Conservation (phyloP, 352 stramenopile genomes). For the Pythium oligandrum region DNA sequence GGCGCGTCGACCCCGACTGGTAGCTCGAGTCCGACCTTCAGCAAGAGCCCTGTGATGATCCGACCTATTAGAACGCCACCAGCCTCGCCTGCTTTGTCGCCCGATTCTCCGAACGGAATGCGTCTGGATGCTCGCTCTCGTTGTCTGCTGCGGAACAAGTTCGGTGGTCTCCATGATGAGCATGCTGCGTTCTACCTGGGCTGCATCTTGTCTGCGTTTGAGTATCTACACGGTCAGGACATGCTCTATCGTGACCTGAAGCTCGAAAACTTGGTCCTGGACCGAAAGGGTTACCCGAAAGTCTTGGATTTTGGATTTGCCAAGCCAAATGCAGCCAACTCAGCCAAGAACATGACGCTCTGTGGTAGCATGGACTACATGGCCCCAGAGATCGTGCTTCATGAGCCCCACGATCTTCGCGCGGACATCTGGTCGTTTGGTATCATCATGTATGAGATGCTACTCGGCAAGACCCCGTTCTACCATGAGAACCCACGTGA, state of each 20-base stretch:
- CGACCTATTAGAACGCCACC: slow-evolving; percentile 4
- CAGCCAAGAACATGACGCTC: slow-evolving; percentile 62
- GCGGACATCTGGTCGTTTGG: slow-evolving; percentile 82
- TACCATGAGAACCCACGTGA: slow-evolving; percentile 78
- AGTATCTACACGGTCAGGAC: slow-evolving; percentile 66
- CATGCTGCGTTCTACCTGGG: slow-evolving; percentile 87
- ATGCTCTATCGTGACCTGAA: slow-evolving; percentile 90
- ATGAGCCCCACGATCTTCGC: slow-evolving; percentile 53
- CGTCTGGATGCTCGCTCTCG: slow-evolving; percentile 24
- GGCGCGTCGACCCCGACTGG: slow-evolving; percentile 1
- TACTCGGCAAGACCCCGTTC: slow-evolving; percentile 84
- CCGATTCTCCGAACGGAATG: slow-evolving; percentile 10
- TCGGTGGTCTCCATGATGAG: slow-evolving; percentile 47
- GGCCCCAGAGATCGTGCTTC: slow-evolving; percentile 69
- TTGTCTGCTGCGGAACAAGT: slow-evolving; percentile 38
- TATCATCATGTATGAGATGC: slow-evolving; percentile 86
- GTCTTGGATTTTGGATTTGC: slow-evolving; percentile 78
- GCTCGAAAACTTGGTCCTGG: slow-evolving; percentile 85
- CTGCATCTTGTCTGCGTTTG: slow-evolving; percentile 78
- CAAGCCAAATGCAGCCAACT: slow-evolving; percentile 48
- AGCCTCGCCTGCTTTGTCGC: slow-evolving; percentile 6
- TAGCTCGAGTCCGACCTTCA: slow-evolving; percentile 27
- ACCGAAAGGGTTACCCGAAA: slow-evolving; percentile 86
- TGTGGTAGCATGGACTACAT: slow-evolving; percentile 83
- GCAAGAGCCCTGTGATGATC: slow-evolving; percentile 30